Percentiles rank a stretch among this genome's conserved stretches.
These are phyloP conservation scores for Rutidosis leptorrhynchoides DNA, from an alignment of 129 eudicot genomes.

Conservation along the genomic window DNA sequence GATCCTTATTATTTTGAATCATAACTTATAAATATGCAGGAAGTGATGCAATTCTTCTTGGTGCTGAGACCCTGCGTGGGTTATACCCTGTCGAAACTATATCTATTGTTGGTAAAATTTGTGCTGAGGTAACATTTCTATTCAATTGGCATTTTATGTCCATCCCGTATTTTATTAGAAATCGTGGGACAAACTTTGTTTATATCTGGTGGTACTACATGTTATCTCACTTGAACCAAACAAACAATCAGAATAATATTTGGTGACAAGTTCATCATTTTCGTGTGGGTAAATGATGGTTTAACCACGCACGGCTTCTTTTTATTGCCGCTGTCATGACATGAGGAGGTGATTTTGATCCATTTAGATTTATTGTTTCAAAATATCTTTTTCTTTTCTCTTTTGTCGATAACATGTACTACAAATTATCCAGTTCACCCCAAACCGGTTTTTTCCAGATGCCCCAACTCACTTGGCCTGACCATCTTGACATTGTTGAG, in stretches of 20 bases:
- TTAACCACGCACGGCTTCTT: neutral
- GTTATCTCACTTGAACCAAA: slow-evolving; percentile 2
- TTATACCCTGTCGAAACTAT: slow-evolving; percentile 67
- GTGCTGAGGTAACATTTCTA: slow-evolving; percentile 49
- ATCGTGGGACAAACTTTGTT: neutral
- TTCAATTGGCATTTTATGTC: neutral
- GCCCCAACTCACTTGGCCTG: neutral
- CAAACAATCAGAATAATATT: neutral
- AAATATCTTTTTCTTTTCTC: neutral
- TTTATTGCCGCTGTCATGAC: neutral
- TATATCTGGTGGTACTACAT: neutral
- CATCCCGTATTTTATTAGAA: neutral
- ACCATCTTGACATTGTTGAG: neutral
- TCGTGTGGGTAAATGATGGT: neutral
- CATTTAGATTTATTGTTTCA: neutral
- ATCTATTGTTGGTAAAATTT: slow-evolving; percentile 62
- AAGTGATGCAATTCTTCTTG: slow-evolving; percentile 76
- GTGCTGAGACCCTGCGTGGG: slow-evolving; percentile 76
- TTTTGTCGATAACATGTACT: neutral
- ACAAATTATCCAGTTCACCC: neutral
- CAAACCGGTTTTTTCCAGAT: neutral
- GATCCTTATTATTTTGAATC: slow-evolving; percentile 1
- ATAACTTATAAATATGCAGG: slow-evolving; percentile 41
- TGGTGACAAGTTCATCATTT: neutral
- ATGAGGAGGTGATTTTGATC: neutral